These are phyloP conservation scores for Sporothrix euskadiensis DNA, from an alignment of 2,329 filamentous ascomycete genomes.

Conservation along the genomic window DNA sequence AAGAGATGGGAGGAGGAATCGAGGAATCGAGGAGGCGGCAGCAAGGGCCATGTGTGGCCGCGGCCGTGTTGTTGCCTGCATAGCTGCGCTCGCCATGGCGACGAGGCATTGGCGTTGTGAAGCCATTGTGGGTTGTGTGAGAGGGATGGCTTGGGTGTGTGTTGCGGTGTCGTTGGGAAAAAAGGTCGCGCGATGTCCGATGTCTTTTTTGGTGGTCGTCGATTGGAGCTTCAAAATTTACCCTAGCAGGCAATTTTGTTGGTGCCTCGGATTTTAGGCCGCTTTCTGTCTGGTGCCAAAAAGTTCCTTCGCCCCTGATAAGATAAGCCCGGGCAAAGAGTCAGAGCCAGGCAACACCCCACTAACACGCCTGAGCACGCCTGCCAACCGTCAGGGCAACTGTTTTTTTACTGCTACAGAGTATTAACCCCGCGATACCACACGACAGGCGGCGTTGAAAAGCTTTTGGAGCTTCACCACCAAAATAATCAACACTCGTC, in stretches of 20 bases:
- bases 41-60: constrained; percentile 42
- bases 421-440: constrained; percentile 25
- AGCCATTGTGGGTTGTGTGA: constrained; percentile 45
- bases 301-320: constrained; percentile 15
- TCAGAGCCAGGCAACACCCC: constrained; percentile 20
- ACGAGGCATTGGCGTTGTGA: constrained; percentile 55
- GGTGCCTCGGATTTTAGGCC: constrained; percentile 31
- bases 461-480: constrained; percentile 21
- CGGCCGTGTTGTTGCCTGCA: constrained; percentile 45
- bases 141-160: constrained; percentile 26
- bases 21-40: constrained; percentile 45
- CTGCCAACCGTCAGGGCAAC: constrained; percentile 2
- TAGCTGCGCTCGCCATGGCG: constrained; percentile 54
- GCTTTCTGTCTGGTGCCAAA: neutral
- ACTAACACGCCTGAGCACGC: neutral
- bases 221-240: constrained; percentile 26
- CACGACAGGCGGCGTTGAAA: constrained; percentile 9
- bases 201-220: constrained; percentile 10
- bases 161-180: neutral
- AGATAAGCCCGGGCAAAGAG: constrained; percentile 30
- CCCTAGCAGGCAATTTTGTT: constrained; percentile 25
- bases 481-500: neutral
- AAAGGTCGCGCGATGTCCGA: constrained; percentile 12
- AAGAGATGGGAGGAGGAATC: constrained; percentile 48
- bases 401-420: neutral